Percentiles rank a stretch among this genome's conserved stretches.
phyloP scores from a whole-genome alignment of 176 grass and related monocot genomes.

The Triticum aestivum region IWGSC_CS_RefSeq_v2.1 NC_057812.1:614146842-614147341 shows the following conservation, averaged over 20 bases:
- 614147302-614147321: no score
- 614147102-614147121: no score
- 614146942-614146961: constrained; percentile 46
- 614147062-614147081: constrained; percentile 1
- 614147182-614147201: no score
- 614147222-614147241: no score
- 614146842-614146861: constrained; percentile 52
- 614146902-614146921: constrained; percentile 25
- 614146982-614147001: constrained; percentile 55
- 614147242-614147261: no score
- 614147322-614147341: no score
- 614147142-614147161: no score
- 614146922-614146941: constrained; percentile 39
- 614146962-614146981: constrained; percentile 55
- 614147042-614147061: constrained; percentile 39
- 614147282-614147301: no score
- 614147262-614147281: no score
- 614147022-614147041: constrained; percentile 36
- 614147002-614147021: constrained; percentile 55
- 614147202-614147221: no score
- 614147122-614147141: no score
- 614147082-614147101: neutral
- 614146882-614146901: constrained; percentile 65
- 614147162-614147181: no score
- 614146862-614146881: constrained; percentile 49